phyloP scores from a whole-genome alignment of 225 moss, liverwort and hornwort genomes.

The Antitrichia curtipendula region DNA sequence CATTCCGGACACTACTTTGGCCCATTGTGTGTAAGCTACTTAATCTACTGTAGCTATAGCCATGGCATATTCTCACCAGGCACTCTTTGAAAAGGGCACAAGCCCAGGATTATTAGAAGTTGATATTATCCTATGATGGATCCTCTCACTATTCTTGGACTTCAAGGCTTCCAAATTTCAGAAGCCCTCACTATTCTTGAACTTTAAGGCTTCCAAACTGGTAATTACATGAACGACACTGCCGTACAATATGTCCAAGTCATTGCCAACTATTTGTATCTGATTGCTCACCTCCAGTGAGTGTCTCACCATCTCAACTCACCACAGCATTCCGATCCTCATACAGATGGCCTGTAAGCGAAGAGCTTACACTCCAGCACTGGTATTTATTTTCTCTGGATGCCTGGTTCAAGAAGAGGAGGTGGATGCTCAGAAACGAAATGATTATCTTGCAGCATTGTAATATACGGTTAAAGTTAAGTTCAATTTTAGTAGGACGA shows the following conservation, averaged over 20 bases:
- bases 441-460: background rate
- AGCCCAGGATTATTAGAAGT: background rate
- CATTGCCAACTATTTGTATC: background rate
- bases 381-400: conserved; percentile 13
- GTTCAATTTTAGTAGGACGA: background rate
- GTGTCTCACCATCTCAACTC: background rate
- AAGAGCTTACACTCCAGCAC: conserved; percentile 12
- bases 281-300: background rate
- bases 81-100: background rate
- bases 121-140: too few species aligned
- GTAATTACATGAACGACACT: background rate
- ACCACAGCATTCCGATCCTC: conserved; percentile 11
- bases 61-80: background rate
- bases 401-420: background rate
- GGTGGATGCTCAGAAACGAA: background rate
- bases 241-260: too few species aligned
- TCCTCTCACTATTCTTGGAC: background rate
- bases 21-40: background rate
- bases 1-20: background rate
- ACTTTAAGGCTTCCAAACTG: background rate
- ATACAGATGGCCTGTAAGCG: background rate
- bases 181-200: background rate
- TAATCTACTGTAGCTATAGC: background rate
- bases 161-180: background rate
- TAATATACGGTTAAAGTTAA: background rate